Conservation (phyloP, 2,329 filamentous ascomycete genomes). For the Talaromyces sp. region DNA sequence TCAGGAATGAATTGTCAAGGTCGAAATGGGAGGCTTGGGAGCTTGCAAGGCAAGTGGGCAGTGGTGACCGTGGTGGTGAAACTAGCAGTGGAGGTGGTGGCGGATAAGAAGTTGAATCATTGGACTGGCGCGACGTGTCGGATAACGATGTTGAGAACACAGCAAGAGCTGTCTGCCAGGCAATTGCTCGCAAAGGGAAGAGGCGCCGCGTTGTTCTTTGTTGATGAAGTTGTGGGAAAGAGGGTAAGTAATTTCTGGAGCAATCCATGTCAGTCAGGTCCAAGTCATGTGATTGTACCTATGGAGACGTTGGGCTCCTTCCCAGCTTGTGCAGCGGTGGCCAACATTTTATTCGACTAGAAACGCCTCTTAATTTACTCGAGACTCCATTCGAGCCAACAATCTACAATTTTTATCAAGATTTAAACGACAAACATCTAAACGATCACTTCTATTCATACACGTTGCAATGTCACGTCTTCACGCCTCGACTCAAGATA, state of each 20-base stretch:
- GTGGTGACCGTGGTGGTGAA: not conserved
- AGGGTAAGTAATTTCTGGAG: slow-evolving; percentile 5
- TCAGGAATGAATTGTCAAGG: not conserved
- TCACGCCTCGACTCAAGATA: not conserved
- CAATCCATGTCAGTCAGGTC: not conserved
- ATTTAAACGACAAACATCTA: not conserved
- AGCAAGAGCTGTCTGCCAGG: not conserved
- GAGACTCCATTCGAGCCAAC: not conserved
- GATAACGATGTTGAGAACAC: not conserved
- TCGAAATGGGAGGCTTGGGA: not conserved
- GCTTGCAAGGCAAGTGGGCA: not conserved
- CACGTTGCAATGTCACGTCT: not conserved
- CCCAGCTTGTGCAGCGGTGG: not conserved
- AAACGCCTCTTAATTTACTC: slow-evolving; percentile 8
- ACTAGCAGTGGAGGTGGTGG: slow-evolving; percentile 15
- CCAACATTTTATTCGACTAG: slow-evolving; percentile 1
- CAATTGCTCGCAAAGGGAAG: not conserved
- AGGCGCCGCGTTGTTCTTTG: slow-evolving; percentile 23
- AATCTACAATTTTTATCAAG: not conserved
- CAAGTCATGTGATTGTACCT: slow-evolving; percentile 11
- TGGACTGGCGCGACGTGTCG: slow-evolving; percentile 5
- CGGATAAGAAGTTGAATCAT: slow-evolving; percentile 10
- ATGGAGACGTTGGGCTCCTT: slow-evolving; percentile 3
- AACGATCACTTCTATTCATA: not conserved
- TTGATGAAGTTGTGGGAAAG: slow-evolving; percentile 15